phyloP scores from a whole-genome alignment of 192 early-diverging fungal species.

The Thoreauomyces humboldtii region DNA sequence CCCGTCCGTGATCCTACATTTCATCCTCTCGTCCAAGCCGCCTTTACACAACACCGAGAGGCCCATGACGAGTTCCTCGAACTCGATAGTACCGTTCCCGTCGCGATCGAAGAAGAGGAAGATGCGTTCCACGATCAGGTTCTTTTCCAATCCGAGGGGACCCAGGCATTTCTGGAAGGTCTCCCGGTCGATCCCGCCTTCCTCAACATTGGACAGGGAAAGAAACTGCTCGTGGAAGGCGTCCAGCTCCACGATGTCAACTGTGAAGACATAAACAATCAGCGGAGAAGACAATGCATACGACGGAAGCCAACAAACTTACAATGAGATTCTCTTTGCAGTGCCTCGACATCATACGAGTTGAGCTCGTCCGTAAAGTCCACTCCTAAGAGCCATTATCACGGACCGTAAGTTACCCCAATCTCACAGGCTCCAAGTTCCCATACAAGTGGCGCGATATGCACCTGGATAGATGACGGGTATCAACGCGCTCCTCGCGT shows the following conservation, averaged over 20 bases:
- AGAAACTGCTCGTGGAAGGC: slow-evolving; percentile 87
- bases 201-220: slow-evolving; percentile 66
- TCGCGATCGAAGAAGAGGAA: slow-evolving; percentile 91
- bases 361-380: slow-evolving; percentile 17
- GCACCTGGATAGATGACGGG: slow-evolving; percentile 77
- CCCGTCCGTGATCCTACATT: slow-evolving; percentile 55
- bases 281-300: neutral
- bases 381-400: slow-evolving; percentile 1
- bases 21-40: slow-evolving; percentile 84
- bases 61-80: slow-evolving; percentile 79
- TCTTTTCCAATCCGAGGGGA: slow-evolving; percentile 75
- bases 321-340: slow-evolving; percentile 69
- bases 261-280: slow-evolving; percentile 32
- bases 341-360: slow-evolving; percentile 45
- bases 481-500: slow-evolving; percentile 69
- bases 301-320: slow-evolving; percentile 28
- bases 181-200: slow-evolving; percentile 71
- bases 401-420: neutral
- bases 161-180: slow-evolving; percentile 88
- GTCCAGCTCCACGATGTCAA: slow-evolving; percentile 80
- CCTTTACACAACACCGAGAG: slow-evolving; percentile 82
- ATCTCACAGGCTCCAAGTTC: too few species aligned
- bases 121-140: slow-evolving; percentile 82
- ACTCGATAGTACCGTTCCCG: slow-evolving; percentile 70
- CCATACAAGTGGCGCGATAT: too few species aligned